Base-by-base conservation (phyloP, 116 monocot genomes). In the Cymodocea nodosa region DNA sequence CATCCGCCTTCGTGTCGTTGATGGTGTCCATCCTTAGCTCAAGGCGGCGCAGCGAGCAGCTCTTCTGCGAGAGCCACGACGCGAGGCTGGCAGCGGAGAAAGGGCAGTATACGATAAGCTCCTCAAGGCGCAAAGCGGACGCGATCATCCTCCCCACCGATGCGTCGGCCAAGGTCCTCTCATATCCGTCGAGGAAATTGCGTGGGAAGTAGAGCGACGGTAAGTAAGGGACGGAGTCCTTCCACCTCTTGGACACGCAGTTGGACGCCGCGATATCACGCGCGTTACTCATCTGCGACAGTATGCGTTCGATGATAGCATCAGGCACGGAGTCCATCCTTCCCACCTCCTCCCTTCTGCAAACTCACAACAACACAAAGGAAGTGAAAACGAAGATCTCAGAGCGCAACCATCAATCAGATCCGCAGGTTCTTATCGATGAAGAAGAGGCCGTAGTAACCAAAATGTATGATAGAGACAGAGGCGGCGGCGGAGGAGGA, bases 181-280 rank as follows among this genome's bases (percentile, higher is more conserved):
- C 44, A 24, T 36, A 5, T 37, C 74, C 71, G 22, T 84, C 75
- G 55, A 92, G 85, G 62, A 78, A 57, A 68, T 68, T 85, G 64
- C 99, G 86, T 22, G 99, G 79, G 75, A 99, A 99, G 78, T 71
- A 99, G 68, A 99, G 87, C 37, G 89, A 59, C 0, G 84, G 85
- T 19, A 89, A 18, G 83, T 74, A 92, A 1, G 81, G 89, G 5
- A 87, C 58, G 60, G 69, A 75, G 4, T 86, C 84, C 15, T 69
- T 76, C 87, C 86, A 99, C n/a, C 75, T 73, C 60, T 77, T 74
- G 18, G 89, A 84, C 6, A 89, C 89, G 76, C 89, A 89, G 51
- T 67, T 60, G 81, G 78, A 85, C 0, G 81, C 57, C 14, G 87
- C 86, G 18, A 99, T 69, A 64, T 99, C 89, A 2, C 87, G 71